phyloP scores from a whole-genome alignment of 2,329 filamentous ascomycete genomes.

The Camillea tinctor region DNA sequence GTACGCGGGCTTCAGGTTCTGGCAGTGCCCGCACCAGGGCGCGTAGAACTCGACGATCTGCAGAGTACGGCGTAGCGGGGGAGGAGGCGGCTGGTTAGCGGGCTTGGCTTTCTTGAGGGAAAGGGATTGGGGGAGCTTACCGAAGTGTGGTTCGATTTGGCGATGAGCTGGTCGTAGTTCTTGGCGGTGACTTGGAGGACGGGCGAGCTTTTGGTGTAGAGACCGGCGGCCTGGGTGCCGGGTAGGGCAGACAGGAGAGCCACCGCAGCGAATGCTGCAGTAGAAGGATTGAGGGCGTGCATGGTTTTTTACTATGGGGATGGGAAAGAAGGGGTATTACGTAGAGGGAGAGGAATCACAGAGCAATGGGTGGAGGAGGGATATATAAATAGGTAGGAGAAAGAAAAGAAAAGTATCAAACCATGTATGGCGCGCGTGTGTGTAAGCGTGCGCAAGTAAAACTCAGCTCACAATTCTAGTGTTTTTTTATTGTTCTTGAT shows the following conservation, averaged over 20 bases:
- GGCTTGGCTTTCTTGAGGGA: too few relatives aligned
- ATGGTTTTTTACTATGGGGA: conserved; percentile 39
- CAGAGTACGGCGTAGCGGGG: too few relatives aligned
- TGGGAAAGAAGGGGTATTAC: conserved; percentile 6
- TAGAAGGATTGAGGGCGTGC: conserved; percentile 46
- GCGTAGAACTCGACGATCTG: conserved; percentile 85
- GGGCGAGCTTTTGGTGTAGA: conserved; percentile 85
- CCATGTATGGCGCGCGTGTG: conserved; percentile 3
- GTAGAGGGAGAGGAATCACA: conserved; percentile 3
- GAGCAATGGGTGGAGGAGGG: not conserved
- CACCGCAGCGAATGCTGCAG: conserved; percentile 55
- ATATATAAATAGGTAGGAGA: not conserved
- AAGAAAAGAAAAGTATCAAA: conserved; percentile 16
- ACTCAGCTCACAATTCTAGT: too few relatives aligned
- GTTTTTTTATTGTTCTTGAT: not conserved
- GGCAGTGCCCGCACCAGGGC: conserved; percentile 96
- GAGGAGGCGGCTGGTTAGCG: too few relatives aligned
- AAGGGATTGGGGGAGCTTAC: too few relatives aligned
- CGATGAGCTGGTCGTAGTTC: conserved; percentile 79
- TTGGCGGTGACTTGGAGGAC: conserved; percentile 80
- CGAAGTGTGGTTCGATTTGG: conserved; percentile 86
- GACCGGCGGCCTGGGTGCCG: conserved; percentile 63
- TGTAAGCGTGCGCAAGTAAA: too few relatives aligned
- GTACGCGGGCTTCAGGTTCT: conserved; percentile 92
- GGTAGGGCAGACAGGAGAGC: conserved; percentile 66